A percentile compares a stretch with the other conserved stretches of the same genome.
Evolutionary conservation across 1,139 yeast genomes (phyloP).

Genomic region (Blastobotrys arbuscula): DNA sequence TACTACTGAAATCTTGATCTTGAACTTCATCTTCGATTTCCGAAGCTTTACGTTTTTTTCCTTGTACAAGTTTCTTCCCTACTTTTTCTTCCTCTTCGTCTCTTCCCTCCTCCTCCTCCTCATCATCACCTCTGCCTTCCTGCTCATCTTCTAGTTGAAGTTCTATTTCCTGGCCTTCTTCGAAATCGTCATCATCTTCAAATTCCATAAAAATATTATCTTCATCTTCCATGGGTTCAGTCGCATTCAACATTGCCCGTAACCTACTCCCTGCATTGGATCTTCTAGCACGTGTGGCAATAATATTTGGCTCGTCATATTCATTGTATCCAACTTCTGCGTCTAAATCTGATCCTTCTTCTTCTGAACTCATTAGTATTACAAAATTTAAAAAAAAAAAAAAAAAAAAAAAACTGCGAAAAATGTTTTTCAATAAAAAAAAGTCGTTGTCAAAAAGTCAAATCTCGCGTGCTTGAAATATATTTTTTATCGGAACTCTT

Average conservation of each 20-base stretch:
- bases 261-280: slow-evolving; percentile 88
- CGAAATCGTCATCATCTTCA: slow-evolving; percentile 77
- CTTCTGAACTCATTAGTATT: neutral
- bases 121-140: slow-evolving; percentile 20
- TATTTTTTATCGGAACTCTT: no score
- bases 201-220: slow-evolving; percentile 77
- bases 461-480: neutral
- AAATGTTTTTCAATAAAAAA: neutral
- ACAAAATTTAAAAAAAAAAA: neutral
- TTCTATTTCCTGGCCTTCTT: slow-evolving; percentile 31
- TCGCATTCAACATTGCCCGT: slow-evolving; percentile 66
- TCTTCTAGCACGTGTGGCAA: slow-evolving; percentile 70
- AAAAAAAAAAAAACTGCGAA: neutral
- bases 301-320: slow-evolving; percentile 15
- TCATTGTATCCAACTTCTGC: slow-evolving; percentile 5
- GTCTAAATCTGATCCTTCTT: slow-evolving; percentile 9
- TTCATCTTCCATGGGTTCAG: slow-evolving; percentile 46
- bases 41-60: slow-evolving; percentile 17
- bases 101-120: slow-evolving; percentile 19
- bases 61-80: slow-evolving; percentile 17
- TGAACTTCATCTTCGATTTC: slow-evolving; percentile 11
- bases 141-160: slow-evolving; percentile 20
- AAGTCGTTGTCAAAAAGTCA: neutral
- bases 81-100: slow-evolving; percentile 3
- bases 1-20: slow-evolving; percentile 24